Base-by-base conservation (phyloP, 2,329 filamentous ascomycete genomes). In the Neodidymelliopsis sp. region DNA sequence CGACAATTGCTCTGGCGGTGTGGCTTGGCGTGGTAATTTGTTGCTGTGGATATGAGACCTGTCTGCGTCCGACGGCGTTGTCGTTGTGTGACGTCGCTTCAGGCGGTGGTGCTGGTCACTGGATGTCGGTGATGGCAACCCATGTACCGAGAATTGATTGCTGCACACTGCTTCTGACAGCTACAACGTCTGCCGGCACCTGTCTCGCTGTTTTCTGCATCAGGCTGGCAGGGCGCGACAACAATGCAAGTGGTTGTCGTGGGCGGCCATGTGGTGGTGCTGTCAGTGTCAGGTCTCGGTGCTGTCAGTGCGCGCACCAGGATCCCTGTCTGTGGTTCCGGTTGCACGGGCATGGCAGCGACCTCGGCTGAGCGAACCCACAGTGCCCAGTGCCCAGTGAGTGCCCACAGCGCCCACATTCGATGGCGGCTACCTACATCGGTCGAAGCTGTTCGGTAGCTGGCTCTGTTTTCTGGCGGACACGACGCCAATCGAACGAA, bases 11-110 rank as follows among this genome's bases (percentile, higher is more conserved):
- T 19, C 20, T 49, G 5, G 27, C 27, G 45, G 45, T 29, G 52
- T 56, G 48, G 56, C 38, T 57, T 45, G 30, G 29, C 6, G 39
- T 35, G 28, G 42, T 31, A 22, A 15, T 31, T 36, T 11, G 40
- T 47, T 51, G 48, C 41, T 34, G 42, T 47, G 44, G 36, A 28
- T 35, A 41, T 54, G 51, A 49, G 47, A 28, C n/a, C n/a, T n/a
- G n/a, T n/a, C n/a, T n/a, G n/a, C n/a, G n/a, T n/a, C n/a, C n/a
- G n/a, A n/a, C n/a, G n/a, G 34, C 34, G 33, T 48, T 18, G 35
- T 48, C 24, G 48, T 31, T 53, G 55, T 58, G 53, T 25, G 23
- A 59, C 49, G 44, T 39, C 42, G 45, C 44, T 31, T 53, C 31
- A 18, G 29, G 8, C 48, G 35, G 27, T 41, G 33, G 50, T 49